phyloP scores from a whole-genome alignment of 2,329 filamentous ascomycete genomes.

The Apiospora arundinis region DNA sequence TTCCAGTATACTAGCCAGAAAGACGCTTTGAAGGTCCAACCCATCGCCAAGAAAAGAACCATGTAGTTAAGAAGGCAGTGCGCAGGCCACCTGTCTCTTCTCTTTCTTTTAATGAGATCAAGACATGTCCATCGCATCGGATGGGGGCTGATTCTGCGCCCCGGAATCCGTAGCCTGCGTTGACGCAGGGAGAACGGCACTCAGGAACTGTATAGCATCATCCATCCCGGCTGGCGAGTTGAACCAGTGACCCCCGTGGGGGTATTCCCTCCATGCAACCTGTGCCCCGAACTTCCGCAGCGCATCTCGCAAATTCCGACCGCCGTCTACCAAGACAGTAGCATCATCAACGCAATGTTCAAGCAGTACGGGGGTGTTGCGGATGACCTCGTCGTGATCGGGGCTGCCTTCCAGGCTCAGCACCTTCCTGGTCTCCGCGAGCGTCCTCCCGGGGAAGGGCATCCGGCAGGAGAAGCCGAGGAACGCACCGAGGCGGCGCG shows the following conservation, averaged over 20 bases:
- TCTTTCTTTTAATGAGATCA: not conserved
- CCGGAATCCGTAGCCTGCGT: not conserved
- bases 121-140: not conserved
- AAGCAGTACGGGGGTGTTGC: constrained; percentile 51
- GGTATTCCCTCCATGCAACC: constrained; percentile 51
- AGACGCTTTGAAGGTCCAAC: not conserved
- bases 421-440: constrained; percentile 26
- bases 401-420: constrained; percentile 33
- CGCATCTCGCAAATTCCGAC: constrained; percentile 43
- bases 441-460: constrained; percentile 32
- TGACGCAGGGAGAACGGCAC: not conserved
- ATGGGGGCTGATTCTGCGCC: not conserved
- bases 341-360: constrained; percentile 54
- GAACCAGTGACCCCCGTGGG: constrained; percentile 52
- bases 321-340: constrained; percentile 46
- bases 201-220: constrained; percentile 46
- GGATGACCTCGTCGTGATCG: constrained; percentile 37
- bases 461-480: constrained; percentile 35
- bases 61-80: not conserved
- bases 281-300: constrained; percentile 45
- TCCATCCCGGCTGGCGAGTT: constrained; percentile 51
- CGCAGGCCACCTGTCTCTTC: not conserved
- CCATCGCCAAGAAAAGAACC: not conserved
- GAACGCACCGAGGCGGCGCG: constrained; percentile 34
- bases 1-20: not conserved